Base-by-base conservation (phyloP, 2,329 filamentous ascomycete genomes). In the Aspergillus terreus region DNA sequence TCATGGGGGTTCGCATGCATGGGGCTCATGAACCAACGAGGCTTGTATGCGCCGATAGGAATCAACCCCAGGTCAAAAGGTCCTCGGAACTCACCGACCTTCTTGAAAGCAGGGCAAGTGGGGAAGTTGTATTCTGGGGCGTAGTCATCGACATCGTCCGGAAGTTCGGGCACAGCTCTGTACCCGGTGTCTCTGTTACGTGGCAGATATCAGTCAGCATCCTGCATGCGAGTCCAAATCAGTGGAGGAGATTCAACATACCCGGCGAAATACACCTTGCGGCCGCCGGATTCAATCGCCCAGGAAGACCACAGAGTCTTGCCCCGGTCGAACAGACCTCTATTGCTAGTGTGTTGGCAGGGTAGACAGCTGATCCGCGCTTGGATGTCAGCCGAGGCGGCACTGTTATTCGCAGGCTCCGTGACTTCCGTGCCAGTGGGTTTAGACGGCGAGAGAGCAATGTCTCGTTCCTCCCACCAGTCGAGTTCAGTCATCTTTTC, bases 41-140 rank as follows among this genome's bases (percentile, higher is more conserved):
- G 73, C 53, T 82, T 78, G 70, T 96, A 96, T 2, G 92, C 92
- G 48, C 92, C 92, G 60, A 97, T 96, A 36, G 92, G 92, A 58
- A 97, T 94, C 50, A 96, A 74, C 0, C 92, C 92, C 6, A 97
- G 81, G 68, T 96, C 90, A 63, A 96, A 96, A 0, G 90, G 90
- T 0, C 92, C 92, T 32, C 90, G 80, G 47, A 86, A 79, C 14
- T 83, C 74, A 55, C 92, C 92, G 56, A 96, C 91, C 69, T 95
- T 81, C 56, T 82, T 81, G 74, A 96, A 96, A 46, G 91, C 90
- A 6, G 92, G 92, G 66, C 89, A 95, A 19, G 78, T 74, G 4
- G 92, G 90, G 47, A 85, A 76, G 14, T 84, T 76, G 61, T 85
- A 84, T 52, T 85, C 82, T 0, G 82, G 75, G 6, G 78, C 81